phyloP scores from a whole-genome alignment of 176 grass and related monocot genomes.

The Raddia guianensis region DNA sequence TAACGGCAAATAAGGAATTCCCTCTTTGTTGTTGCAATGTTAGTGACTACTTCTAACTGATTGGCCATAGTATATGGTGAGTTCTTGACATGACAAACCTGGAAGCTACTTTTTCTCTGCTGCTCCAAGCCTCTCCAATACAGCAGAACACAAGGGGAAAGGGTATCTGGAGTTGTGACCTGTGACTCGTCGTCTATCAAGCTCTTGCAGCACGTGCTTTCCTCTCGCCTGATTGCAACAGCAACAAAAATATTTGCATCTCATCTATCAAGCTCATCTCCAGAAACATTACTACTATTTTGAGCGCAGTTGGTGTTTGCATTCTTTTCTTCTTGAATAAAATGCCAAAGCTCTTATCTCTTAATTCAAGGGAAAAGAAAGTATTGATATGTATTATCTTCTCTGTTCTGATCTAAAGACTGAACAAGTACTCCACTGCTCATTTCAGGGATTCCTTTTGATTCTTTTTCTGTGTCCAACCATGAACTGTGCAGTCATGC shows the following conservation, averaged over 20 bases:
- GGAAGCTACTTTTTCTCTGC: background rate
- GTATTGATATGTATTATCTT: background rate
- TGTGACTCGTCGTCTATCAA: background rate
- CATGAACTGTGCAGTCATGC: background rate
- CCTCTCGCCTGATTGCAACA: background rate
- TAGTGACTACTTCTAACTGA: background rate
- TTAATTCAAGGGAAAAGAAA: too few relatives aligned
- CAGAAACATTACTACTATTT: too few relatives aligned
- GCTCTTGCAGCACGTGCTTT: background rate
- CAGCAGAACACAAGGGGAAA: background rate
- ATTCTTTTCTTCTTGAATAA: too few relatives aligned
- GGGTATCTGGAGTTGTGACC: background rate
- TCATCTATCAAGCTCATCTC: too few relatives aligned
- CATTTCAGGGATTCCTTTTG: background rate
- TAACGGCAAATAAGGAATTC: too few relatives aligned
- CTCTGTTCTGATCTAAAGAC: background rate
- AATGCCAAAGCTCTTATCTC: too few relatives aligned
- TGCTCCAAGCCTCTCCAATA: background rate
- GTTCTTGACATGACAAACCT: slow-evolving; percentile 3
- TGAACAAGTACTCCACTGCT: background rate
- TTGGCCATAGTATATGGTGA: background rate
- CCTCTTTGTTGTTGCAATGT: background rate
- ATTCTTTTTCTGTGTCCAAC: background rate
- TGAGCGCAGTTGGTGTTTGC: too few relatives aligned
- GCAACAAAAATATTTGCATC: background rate